Base-by-base conservation (phyloP, 2,329 filamentous ascomycete species). In the Madurella fahalii region DNA sequence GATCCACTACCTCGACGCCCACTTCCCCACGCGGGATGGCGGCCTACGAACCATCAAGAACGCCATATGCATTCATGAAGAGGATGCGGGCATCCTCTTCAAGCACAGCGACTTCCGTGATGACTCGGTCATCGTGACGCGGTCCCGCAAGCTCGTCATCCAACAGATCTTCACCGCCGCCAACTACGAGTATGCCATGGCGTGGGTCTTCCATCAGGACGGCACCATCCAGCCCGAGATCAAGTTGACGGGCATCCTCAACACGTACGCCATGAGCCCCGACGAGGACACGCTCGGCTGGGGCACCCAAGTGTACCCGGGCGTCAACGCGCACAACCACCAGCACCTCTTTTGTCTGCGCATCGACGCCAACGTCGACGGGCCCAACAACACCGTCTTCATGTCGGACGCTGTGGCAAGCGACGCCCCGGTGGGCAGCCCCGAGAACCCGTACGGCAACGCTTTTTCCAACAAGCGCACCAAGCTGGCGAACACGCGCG, bases 41-140 rank as follows among this genome's bases (percentile, higher is more conserved):
- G 80, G 82, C n/a, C 77, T 88, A 30, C 84, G 85, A 4, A 87
- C 85, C 1, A 90, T 96, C 75, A 93, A 95, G 77, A 96, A 96
- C 67, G 92, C 92, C 39, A 87, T 96, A 62, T 96, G 92, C 70
- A 92, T 96, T 61, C 92, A 96, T 72, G 92, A 96, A 70, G 92
- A 96, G 73, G 92, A 96, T 61, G 83, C 83, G 2, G 92, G 92
- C 5, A 94, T 96, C 56, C 77, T 96, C 1, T 96, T 95, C 82
- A 96, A 96, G 74, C 90, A 95, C 73, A 91, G 85, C 15, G 92
- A 96, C 72, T 96, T 96, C 81, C 83, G 92, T 39, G 92, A 96
- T 67, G 87, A 94, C 42, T 93, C 89, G 0, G 83, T 85, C 52
- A 90, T 94, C 9, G 89, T 95, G 4, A 96, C 91, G 0, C 85